Percentiles rank a stretch among this genome's conserved stretches.
Evolutionary conservation across 805 yeast species (phyloP).

Genomic region (Candida alai): DNA sequence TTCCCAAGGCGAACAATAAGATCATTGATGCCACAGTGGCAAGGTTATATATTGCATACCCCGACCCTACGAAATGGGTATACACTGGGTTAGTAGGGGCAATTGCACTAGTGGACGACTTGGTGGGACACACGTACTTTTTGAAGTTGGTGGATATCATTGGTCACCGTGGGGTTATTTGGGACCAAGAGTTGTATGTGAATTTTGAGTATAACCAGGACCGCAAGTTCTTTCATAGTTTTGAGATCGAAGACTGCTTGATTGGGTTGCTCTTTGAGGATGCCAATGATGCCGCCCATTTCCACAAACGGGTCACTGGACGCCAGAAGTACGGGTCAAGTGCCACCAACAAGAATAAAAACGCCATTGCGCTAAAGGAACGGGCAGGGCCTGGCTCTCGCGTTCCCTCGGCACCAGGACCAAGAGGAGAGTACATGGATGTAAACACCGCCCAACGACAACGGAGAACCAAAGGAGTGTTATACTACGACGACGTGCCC

Average conservation of each 20-base stretch:
- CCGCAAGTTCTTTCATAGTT: slow-evolving; percentile 89
- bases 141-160: slow-evolving; percentile 81
- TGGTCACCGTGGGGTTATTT: slow-evolving; percentile 81
- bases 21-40: slow-evolving; percentile 90
- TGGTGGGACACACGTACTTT: slow-evolving; percentile 92
- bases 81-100: slow-evolving; percentile 92
- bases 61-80: slow-evolving; percentile 75
- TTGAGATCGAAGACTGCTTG: slow-evolving; percentile 86
- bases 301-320: slow-evolving; percentile 68
- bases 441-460: slow-evolving; percentile 50
- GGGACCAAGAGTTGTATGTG: slow-evolving; percentile 95
- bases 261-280: slow-evolving; percentile 90
- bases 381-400: slow-evolving; percentile 23
- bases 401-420: slow-evolving; percentile 43
- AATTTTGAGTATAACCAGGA: slow-evolving; percentile 91
- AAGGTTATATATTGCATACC: slow-evolving; percentile 83
- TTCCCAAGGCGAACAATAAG: slow-evolving; percentile 86
- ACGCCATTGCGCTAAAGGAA: slow-evolving; percentile 77
- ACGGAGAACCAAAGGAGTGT: slow-evolving; percentile 52
- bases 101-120: slow-evolving; percentile 78
- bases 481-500: slow-evolving; percentile 74
- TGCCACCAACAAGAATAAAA: slow-evolving; percentile 79
- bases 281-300: slow-evolving; percentile 80
- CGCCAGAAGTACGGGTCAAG: slow-evolving; percentile 84
- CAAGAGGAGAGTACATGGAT: slow-evolving; percentile 58